Evolutionary conservation across 1,139 yeast genomes (phyloP), one percentile per base, ranked within the genome.

Genomic region (Scheffersomyces quercinus): DNA sequence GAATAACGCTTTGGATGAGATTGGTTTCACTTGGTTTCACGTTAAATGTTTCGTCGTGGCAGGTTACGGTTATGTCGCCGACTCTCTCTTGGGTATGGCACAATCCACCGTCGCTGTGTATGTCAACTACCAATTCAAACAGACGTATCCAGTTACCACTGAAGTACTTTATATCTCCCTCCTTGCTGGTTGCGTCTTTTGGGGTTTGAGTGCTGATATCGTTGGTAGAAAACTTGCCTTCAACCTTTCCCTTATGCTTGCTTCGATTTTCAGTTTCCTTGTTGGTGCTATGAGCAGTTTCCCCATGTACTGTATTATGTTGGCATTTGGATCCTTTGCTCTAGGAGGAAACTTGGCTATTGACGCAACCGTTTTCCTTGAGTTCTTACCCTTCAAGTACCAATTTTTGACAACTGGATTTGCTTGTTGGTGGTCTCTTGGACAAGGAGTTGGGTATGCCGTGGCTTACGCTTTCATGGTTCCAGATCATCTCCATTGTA

Each of bases 81-180:
- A 59, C 35, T 58, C 62, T 13, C 55, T 54, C 41, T 42, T 59
- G n/a, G 55, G 52, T 6, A 44, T 53, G 43, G 57, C 77, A 42
- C 80, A 75, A 49, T 62, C 75, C 9, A 65, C 79, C 1, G 78
- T 75, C 14, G 68, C 64, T 30, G 60, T 66, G 2, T 67, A 65
- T 39, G 73, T 72, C 20, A 64, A 72, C 44, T 44, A 48, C 40
- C 62, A 59, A 43, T 59, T 56, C 40, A 48, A 53, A 11, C 55
- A 53, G 36, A 40, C 47, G 1, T 65, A 48, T 44, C 55, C 62
- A 2, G 46, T 49, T 1, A 45, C 54, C 6, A 55, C 58, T 6
- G 59, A 53, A 43, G 46, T 46, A 10, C 40, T 40, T 28, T 46
- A 44, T 31, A 40, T 43, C 3, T 49, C 47, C 4, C 39, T 49